Evolutionary conservation across 352 stramenopile species (phyloP).

Genomic region (Blastocystis hominis): DNA sequence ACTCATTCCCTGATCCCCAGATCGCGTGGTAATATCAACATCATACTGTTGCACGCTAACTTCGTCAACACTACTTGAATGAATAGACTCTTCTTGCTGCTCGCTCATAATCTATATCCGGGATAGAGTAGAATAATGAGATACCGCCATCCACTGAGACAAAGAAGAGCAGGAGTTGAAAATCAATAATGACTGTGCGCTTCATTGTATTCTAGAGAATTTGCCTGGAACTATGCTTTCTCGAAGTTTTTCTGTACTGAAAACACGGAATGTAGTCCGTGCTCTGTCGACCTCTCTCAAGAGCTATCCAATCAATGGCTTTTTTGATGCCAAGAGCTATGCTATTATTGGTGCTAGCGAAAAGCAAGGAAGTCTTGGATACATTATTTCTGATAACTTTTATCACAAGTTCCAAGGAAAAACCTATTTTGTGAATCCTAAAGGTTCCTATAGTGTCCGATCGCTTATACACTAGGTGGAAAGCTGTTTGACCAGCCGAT

Average conservation of each 20-base stretch:
- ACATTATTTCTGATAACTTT: conserved; percentile 53
- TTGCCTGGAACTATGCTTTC: not conserved
- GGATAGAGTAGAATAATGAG: too few relatives aligned
- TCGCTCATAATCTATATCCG: too few relatives aligned
- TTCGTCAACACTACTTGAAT: too few relatives aligned
- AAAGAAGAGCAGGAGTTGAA: too few relatives aligned
- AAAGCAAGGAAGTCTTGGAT: conserved; percentile 39
- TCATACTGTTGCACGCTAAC: not conserved
- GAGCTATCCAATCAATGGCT: conserved; percentile 44
- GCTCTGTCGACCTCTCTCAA: conserved; percentile 9
- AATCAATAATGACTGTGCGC: too few relatives aligned
- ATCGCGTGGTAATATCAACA: conserved; percentile 66
- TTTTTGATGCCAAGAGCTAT: conserved; percentile 54
- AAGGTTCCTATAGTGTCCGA: not conserved
- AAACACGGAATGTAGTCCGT: not conserved
- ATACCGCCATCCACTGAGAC: too few relatives aligned
- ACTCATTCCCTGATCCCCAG: conserved; percentile 78
- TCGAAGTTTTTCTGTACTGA: not conserved
- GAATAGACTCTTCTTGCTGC: too few relatives aligned
- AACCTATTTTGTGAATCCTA: conserved; percentile 49
- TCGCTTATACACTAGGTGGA: not conserved
- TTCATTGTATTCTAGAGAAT: too few relatives aligned
- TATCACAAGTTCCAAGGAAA: conserved; percentile 51
- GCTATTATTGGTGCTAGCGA: conserved; percentile 43
- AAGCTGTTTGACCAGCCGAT: conserved; percentile 33